A percentile compares a stretch with the other conserved stretches of the same genome.
These are phyloP conservation scores for Pleodorina starrii DNA, from an alignment of 139 green algal species.

Conservation along the genomic window DNA sequence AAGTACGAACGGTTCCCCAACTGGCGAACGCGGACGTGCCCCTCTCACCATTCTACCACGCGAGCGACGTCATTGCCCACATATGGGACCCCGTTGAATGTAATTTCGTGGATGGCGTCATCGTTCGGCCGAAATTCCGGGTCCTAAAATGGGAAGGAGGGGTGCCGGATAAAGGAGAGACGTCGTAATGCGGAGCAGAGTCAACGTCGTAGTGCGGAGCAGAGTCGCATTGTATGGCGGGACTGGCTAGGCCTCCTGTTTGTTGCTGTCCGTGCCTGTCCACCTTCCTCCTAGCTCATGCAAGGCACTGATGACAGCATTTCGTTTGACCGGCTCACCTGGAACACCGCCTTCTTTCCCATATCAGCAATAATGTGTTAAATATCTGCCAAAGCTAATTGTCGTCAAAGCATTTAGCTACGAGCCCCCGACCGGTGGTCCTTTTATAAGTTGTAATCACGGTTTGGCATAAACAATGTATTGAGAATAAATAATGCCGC, in stretches of 20 bases:
- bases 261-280: background rate
- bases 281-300: background rate
- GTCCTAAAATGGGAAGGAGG: slow-evolving; percentile 6
- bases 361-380: no score
- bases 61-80: background rate
- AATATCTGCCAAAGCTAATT: no score
- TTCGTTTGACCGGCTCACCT: background rate
- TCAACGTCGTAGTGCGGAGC: background rate
- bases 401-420: no score
- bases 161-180: background rate
- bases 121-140: background rate
- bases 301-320: no score
- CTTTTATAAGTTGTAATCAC: no score
- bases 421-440: no score
- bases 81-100: background rate
- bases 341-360: background rate
- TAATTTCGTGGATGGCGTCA: background rate
- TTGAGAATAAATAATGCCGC: no score
- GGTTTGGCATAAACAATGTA: no score
- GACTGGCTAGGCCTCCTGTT: background rate
- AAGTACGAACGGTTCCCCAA: no score
- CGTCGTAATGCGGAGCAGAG: background rate
- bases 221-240: no score
- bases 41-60: slow-evolving; percentile 38
- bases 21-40: no score